These are phyloP conservation scores for Entoloma clypeatum DNA, from an alignment of 1,284 basidiomycete genomes.

Conservation along the genomic window DNA sequence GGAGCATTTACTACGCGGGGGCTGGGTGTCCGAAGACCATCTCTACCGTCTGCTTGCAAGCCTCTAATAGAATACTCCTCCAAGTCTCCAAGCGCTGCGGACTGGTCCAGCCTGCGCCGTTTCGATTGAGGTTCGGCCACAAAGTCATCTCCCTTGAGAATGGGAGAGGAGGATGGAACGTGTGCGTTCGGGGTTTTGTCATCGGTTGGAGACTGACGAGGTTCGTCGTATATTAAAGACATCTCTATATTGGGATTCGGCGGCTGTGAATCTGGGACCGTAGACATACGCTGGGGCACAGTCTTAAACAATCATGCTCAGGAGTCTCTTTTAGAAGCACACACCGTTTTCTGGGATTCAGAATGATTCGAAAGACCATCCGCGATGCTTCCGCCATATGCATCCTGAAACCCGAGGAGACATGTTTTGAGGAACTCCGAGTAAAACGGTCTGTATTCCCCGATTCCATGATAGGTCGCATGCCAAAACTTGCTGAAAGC, in stretches of 20 bases:
- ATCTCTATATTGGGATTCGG: slow-evolving; percentile 1
- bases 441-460: slow-evolving; percentile 31
- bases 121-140: slow-evolving; percentile 10
- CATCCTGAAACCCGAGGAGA: slow-evolving; percentile 38
- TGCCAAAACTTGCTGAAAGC: slow-evolving; percentile 52
- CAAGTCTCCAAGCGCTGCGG: not conserved
- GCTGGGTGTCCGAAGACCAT: not conserved
- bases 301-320: not conserved
- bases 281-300: slow-evolving; percentile 19
- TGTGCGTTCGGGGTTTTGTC: not conserved
- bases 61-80: not conserved
- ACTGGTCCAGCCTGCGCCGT: slow-evolving; percentile 1
- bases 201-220: slow-evolving; percentile 4
- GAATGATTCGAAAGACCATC: slow-evolving; percentile 33
- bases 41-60: not conserved
- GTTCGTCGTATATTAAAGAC: not conserved
- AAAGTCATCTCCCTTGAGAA: not conserved
- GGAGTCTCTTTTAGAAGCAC: slow-evolving; percentile 5
- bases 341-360: slow-evolving; percentile 37
- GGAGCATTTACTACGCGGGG: too few species aligned
- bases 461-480: slow-evolving; percentile 39
- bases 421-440: slow-evolving; percentile 37
- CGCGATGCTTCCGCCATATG: slow-evolving; percentile 40
- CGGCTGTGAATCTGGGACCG: slow-evolving; percentile 32
- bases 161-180: not conserved